Conservation (phyloP, 2,329 filamentous ascomycete species). For the Fusarium cyanostomum region DNA sequence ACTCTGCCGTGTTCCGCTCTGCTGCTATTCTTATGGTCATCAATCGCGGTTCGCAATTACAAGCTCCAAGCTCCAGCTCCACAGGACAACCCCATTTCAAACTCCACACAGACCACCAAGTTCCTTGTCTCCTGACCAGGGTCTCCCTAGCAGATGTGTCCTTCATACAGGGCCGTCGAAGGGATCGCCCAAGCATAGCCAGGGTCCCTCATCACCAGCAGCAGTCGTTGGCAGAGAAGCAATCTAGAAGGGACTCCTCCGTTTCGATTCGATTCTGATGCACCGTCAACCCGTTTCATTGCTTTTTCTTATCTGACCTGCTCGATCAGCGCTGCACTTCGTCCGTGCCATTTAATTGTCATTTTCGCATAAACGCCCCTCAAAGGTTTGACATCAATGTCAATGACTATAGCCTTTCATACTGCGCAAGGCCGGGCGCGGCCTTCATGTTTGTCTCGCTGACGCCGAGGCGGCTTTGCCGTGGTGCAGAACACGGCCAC, state of each 20-base stretch:
- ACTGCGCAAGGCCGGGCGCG: not conserved
- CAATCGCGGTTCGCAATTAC: not conserved
- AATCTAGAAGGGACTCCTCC: conserved; percentile 38
- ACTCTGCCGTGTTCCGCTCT: conserved; percentile 9
- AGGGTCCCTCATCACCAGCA: conserved; percentile 27
- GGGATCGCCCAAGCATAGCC: conserved; percentile 31
- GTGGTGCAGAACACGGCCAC: conserved; percentile 4
- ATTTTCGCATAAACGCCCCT: too few species aligned
- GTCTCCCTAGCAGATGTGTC: conserved; percentile 21
- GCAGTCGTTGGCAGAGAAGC: conserved; percentile 33
- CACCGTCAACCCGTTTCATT: conserved; percentile 21
- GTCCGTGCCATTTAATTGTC: not conserved
- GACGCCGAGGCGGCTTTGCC: not conserved
- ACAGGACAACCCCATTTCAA: conserved; percentile 10
- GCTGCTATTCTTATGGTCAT: conserved; percentile 15
- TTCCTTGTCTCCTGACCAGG: conserved; percentile 40
- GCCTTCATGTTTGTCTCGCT: not conserved
- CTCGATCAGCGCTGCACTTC: conserved; percentile 21
- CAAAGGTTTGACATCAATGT: not conserved
- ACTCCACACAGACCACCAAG: conserved; percentile 21
- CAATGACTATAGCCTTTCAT: not conserved
- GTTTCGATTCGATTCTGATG: conserved; percentile 22
- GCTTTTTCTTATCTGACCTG: conserved; percentile 25
- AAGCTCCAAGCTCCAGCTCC: not conserved
- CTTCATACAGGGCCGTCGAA: conserved; percentile 18